These are phyloP conservation scores for Rutidosis leptorrhynchoides DNA, from an alignment of 129 eudicot species.

Conservation along the genomic window DNA sequence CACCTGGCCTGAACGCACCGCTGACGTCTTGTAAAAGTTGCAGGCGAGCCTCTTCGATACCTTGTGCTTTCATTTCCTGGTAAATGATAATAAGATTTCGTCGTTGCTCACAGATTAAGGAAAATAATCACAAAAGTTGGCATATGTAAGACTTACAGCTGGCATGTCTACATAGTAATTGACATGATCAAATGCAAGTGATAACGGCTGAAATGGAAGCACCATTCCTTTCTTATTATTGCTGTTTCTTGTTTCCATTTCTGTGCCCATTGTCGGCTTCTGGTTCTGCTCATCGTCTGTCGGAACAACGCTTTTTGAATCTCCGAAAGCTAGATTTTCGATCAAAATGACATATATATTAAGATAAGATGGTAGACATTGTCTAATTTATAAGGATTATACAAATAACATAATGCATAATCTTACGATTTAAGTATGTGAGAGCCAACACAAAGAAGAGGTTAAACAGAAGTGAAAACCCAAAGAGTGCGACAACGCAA, in stretches of 20 bases:
- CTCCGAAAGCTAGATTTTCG: conserved; percentile 47
- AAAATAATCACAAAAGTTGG: background rate
- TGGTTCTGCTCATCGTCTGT: conserved; percentile 38
- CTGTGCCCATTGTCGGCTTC: conserved; percentile 22
- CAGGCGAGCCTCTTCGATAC: conserved; percentile 6
- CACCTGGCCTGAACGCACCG: conserved; percentile 21
- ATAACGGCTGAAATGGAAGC: conserved; percentile 25
- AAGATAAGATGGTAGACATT: conserved; percentile 11
- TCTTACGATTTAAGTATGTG: conserved; percentile 75
- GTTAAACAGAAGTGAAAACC: conserved; percentile 59
- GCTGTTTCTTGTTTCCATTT: conserved; percentile 22
- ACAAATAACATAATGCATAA: background rate
- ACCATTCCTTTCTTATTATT: conserved; percentile 25
- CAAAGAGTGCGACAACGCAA: conserved; percentile 58
- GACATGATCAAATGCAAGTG: conserved; percentile 25
- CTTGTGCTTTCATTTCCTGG: conserved; percentile 22
- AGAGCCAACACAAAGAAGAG: conserved; percentile 59
- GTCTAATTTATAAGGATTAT: background rate
- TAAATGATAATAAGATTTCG: background rate
- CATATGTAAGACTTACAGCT: background rate
- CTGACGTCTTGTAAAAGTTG: conserved; percentile 19
- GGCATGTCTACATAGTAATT: conserved; percentile 26
- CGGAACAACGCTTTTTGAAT: conserved; percentile 41
- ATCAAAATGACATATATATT: background rate
- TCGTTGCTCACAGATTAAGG: background rate